Evolutionary conservation across 306 rosid species (phyloP), one percentile per base, ranked within the genome.

Genomic region (Ammopiptanthus mongolicus): DNA sequence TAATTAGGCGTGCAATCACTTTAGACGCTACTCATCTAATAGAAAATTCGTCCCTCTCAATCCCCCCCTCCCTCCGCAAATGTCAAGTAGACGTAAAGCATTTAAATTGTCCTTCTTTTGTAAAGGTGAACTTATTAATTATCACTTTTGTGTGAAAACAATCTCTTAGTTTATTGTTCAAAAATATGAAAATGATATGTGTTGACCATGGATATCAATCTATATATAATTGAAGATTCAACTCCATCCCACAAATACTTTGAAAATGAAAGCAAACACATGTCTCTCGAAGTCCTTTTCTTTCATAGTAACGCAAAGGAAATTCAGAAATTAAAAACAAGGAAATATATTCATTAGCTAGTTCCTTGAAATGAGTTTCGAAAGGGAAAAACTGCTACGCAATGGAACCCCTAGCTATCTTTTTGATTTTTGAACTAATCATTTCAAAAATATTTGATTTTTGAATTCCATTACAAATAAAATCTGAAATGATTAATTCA

Each of bases 41-140:
- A 42, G 68, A 76, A 41, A 76, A 46, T 77, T 15, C 42, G 23
- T 69, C 70, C 63, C 63, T 6, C 69, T 61, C 62, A 68, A 67
- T 65, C 18, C 5, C 1, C 47, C 25, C 19, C 59, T 18, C 5
- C 1, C 47, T 17, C 19, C 59, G 5, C 13, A 69, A 53, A 39
- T 81, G 78, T 55, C 50, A 23, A 82, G 66, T 37, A 82, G 82
- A 77, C 85, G 82, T 82, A 77, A 71, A 65, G 82, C 82, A 71
- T 64, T 48, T 10, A 77, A 77, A 74, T 69, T 77, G 75, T 57
- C 61, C 13, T 48, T 63, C 79, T 72, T 76, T 76, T 44, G 75
- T 25, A 76, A 81, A 82, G 75, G 33, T 12, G 71, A 56, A 36
- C 74, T 70, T 56, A 18, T 52, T n/a, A 70, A 18, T 52, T n/a